Percentiles rank a stretch among this genome's conserved stretches.
Evolutionary conservation across 768 basidiomycete species (phyloP).

Genomic region (Hygrocybe punicea): DNA sequence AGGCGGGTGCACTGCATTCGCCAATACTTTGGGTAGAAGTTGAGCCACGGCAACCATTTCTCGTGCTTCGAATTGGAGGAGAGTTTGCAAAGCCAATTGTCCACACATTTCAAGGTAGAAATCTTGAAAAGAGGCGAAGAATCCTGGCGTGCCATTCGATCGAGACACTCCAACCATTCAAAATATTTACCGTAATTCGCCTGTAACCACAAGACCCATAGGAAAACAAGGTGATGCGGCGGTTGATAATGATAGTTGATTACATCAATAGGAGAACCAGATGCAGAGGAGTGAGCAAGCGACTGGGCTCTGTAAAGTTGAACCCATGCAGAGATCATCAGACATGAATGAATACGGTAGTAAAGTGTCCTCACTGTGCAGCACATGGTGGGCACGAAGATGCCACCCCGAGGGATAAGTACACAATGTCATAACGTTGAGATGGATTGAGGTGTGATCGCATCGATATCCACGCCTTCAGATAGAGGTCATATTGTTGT

Average conservation of each 20-base stretch:
- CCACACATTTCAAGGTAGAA: not conserved
- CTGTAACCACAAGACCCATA: not conserved
- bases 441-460: not conserved
- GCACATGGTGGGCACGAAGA: not conserved
- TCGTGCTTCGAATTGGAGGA: not conserved
- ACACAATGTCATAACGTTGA: not conserved
- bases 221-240: not conserved
- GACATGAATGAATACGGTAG: not conserved
- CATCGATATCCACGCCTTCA: not conserved
- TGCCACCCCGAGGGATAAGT: not conserved
- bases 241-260: not conserved
- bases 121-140: not conserved
- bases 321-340: not conserved
- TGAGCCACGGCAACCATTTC: not conserved
- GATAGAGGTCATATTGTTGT: not conserved
- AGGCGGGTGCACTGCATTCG: not conserved
- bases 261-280: not conserved
- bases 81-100: not conserved
- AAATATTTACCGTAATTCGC: not conserved
- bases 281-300: not conserved
- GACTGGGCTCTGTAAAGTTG: not conserved
- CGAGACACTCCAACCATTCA: not conserved
- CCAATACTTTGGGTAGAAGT: not conserved
- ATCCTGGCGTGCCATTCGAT: not conserved
- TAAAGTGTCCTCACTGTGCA: not conserved